Conservation (phyloP, 257 asterid species). For the Solanum bulbocastanum region DNA sequence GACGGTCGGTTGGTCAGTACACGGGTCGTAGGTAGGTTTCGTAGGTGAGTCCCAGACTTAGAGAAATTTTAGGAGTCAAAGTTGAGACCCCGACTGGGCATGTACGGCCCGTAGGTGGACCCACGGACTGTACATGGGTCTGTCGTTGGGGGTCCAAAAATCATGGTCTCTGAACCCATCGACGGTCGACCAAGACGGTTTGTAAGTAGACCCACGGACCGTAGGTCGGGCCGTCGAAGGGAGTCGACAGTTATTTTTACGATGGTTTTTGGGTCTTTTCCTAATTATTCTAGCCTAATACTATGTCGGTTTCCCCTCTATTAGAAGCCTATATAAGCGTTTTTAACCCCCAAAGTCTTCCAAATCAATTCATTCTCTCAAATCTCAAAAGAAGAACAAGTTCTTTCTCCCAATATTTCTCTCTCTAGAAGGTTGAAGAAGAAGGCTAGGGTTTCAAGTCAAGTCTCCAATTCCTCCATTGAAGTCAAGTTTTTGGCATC, state of each 20-base stretch:
- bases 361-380: not conserved
- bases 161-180: not conserved
- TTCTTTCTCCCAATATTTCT: too few relatives aligned
- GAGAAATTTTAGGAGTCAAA: not conserved
- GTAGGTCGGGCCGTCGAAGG: not conserved
- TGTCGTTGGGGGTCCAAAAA: not conserved
- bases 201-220: not conserved
- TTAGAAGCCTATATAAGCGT: not conserved
- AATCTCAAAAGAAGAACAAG: too few relatives aligned
- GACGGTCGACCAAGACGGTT: not conserved
- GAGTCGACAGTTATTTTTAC: not conserved
- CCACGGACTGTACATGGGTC: not conserved
- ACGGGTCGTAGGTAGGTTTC: not conserved
- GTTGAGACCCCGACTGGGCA: not conserved
- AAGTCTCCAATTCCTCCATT: not conserved
- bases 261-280: not conserved
- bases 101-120: not conserved
- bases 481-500: not conserved
- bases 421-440: too few relatives aligned
- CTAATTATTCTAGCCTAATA: not conserved
- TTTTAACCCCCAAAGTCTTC: not conserved
- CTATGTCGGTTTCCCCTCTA: not conserved
- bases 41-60: not conserved
- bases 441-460: not conserved
- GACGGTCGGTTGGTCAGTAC: not conserved